Evolutionary conservation across 140 eudicot genomes (phyloP), one percentile per base, ranked within the genome.

Genomic region (Artemisia princeps): DNA sequence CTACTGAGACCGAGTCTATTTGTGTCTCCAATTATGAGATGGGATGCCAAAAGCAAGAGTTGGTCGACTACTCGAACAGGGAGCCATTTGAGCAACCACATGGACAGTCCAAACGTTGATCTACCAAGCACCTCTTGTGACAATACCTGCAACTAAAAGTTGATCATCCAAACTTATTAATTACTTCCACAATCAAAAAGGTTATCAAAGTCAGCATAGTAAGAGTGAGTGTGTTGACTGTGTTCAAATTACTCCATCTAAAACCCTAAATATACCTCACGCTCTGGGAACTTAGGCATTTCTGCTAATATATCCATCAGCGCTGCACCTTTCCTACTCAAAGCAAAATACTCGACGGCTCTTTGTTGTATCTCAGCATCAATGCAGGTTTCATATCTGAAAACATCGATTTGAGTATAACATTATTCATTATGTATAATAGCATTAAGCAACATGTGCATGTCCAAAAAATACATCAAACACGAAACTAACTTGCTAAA

Each of bases 361-460:
- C 98, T 79, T 84, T 92, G 98, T 65, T 92, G 98, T 81, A 92
- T 88, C 80, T 92, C 98, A 69, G 87, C 94, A 74, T 92, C 98
- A 64, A 88, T 88, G 73, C 84, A 81, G 58, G 96, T 92, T 73
- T 84, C 96, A 72, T 92, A 92, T 76, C 98, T 92, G 83, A 53
- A 68, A 78, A 49, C 24, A 51, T 48, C 48, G 11, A 74, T 40
- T 23, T 40, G 50, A 44, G 65, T 23, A 50, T 24, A 50, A 37
- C 33, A 58, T 65, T 23, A 37, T 3, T 0, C 33, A 15, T 33
- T 11, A 10, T 48, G 15, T 15, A 26, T 45, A 45, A 45, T 45
- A 45, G 3, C 42, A n/a, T 66, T 55, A 2, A 53, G 42, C 63
- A 75, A 56, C 10, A 67, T 63, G 56, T 23, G 60, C 58, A 49